Conservation (phyloP, 192 early-diverging fungal species). For the Pilaira anomala region DNA sequence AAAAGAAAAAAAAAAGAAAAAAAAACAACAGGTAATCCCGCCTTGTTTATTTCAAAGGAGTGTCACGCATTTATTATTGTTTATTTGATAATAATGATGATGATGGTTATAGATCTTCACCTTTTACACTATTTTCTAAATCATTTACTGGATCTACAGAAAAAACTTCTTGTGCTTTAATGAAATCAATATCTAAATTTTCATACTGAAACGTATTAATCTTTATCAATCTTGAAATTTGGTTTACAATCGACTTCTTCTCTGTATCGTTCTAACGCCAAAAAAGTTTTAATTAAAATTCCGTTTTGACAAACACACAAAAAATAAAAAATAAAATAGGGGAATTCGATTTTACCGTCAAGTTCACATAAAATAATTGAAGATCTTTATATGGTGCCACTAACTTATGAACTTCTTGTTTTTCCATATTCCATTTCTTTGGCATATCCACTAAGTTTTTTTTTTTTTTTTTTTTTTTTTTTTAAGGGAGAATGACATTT, state of each 20-base stretch:
- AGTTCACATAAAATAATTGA: slow-evolving; percentile 3
- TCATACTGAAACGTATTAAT: slow-evolving; percentile 9
- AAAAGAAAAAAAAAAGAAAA: background rate
- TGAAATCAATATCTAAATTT: background rate
- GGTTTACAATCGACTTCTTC: background rate
- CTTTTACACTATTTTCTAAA: background rate
- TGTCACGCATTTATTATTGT: no score
- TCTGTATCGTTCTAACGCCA: background rate
- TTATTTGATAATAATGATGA: no score
- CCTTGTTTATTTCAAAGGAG: no score
- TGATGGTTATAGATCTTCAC: background rate
- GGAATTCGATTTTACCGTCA: background rate
- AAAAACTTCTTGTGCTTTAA: background rate
- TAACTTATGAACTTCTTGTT: background rate
- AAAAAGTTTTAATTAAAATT: background rate
- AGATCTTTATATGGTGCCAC: background rate
- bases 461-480: background rate
- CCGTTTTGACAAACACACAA: no score
- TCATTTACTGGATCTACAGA: background rate
- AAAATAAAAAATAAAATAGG: background rate
- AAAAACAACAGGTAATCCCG: background rate
- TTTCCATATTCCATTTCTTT: background rate
- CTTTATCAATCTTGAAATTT: background rate
- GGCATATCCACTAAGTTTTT: background rate
- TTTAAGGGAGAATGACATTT: no score